Base-by-base conservation (phyloP, 2,329 filamentous ascomycete species). In the Botrytis medusae region DNA sequence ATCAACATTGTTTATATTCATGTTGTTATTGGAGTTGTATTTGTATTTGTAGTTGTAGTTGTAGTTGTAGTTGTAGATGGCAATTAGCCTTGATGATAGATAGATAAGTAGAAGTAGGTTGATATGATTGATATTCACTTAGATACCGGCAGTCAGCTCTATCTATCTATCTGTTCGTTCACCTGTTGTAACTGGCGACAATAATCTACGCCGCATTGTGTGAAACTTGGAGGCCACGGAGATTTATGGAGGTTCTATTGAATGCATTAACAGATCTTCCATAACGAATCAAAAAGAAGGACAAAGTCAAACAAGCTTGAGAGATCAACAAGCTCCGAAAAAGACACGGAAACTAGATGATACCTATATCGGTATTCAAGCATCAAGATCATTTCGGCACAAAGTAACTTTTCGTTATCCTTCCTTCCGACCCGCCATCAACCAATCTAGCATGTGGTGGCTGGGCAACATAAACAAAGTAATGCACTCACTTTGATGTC, bases 391-490 rank as follows among this genome's bases (percentile, higher is more conserved):
- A n/a, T 40, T 54, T 54, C 34, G 34, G 60, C 22, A 62, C 42
- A 62, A 16, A 62, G 22, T n/a, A n/a, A 2, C 25, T 62, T 44
- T 44, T 44, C 61, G 44, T 44, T 32, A 63, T 44, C 40, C n/a
- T 63, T 63, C 40, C 40, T 29, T 20, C n/a, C 61, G 25, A 29
- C n/a, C n/a, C 61, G 25, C 8, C 25, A 20, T 42, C 37, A 42
- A 20, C 14, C 37, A 62, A 18, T 57, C n/a, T 57, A 18, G 60
- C 16, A 63, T 32, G 44, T 63, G 61, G 40, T 63, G 61, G 61
- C 61, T 44, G 61, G 44, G 61, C n/a, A 63, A 32, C 44, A 44
- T 44, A 44, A 63, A 44, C 61, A 63, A 63, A 63, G 61, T 44
- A 29, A 29, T n/a, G 14, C 37, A 44, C n/a, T 40, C 40, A 63